Conservation (phyloP, 768 basidiomycete genomes). For the Psilocybe cyanescens region DNA sequence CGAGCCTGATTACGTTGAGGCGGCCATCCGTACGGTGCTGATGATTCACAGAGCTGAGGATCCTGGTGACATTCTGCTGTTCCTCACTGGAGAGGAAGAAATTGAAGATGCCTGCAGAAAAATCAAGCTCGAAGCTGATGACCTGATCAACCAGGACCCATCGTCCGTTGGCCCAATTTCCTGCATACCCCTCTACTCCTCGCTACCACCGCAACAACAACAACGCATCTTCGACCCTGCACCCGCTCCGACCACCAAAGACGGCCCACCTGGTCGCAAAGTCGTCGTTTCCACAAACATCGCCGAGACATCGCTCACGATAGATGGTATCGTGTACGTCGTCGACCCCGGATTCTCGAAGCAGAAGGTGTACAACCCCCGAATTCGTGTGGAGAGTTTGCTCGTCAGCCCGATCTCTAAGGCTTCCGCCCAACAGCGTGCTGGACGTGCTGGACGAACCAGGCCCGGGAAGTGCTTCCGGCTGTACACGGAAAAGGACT, state of each 20-base stretch:
- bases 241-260: constrained; percentile 61
- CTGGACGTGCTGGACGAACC: constrained; percentile 95
- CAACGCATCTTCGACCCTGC: constrained; percentile 95
- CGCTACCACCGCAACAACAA: constrained; percentile 92
- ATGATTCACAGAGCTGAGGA: constrained; percentile 98
- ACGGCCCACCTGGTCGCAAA: constrained; percentile 88
- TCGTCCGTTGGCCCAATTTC: constrained; percentile 82
- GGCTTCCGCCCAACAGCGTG: constrained; percentile 93
- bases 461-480: constrained; percentile 97
- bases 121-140: constrained; percentile 90
- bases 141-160: constrained; percentile 71
- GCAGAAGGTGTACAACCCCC: constrained; percentile 97
- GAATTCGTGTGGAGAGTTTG: constrained; percentile 93
- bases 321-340: constrained; percentile 99
- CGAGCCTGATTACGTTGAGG: constrained; percentile 95
- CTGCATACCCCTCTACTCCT: constrained; percentile 95
- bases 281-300: constrained; percentile 96
- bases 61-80: constrained; percentile 89
- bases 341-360: constrained; percentile 98
- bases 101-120: constrained; percentile 96
- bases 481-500: constrained; percentile 96
- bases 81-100: constrained; percentile 98
- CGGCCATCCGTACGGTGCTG: constrained; percentile 92
- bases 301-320: constrained; percentile 96
- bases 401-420: constrained; percentile 96